Conservation (phyloP, 257 asterid species). For the Salvia miltiorrhiza region DNA sequence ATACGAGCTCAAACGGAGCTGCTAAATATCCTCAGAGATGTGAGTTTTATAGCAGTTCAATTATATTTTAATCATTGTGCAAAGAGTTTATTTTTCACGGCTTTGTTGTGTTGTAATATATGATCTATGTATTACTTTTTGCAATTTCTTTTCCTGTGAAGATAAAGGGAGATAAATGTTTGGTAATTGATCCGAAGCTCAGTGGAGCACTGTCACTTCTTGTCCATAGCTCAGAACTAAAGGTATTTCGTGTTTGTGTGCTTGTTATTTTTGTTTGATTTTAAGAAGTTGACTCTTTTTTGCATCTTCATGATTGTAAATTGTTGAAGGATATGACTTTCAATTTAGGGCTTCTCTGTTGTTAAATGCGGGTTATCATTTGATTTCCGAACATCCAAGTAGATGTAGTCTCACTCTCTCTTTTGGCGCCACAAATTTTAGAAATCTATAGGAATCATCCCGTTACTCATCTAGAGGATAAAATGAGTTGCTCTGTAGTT, state of each 20-base stretch:
- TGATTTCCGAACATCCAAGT: neutral
- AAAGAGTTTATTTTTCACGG: neutral
- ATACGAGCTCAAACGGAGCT: conserved; percentile 81
- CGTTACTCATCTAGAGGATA: neutral
- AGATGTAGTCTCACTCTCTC: neutral
- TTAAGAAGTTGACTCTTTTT: neutral
- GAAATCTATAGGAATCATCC: neutral
- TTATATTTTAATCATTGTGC: neutral
- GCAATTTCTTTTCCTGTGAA: conserved; percentile 12
- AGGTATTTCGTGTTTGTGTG: conserved; percentile 40
- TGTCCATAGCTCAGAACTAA: conserved; percentile 79
- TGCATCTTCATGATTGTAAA: neutral
- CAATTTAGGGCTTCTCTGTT: neutral
- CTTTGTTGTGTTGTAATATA: neutral
- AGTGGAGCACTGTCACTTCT: conserved; percentile 86
- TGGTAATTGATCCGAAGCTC: conserved; percentile 91
- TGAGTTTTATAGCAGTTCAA: conserved; percentile 34
- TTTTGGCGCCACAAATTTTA: neutral
- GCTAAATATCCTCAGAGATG: conserved; percentile 64
- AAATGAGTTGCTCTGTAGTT: neutral
- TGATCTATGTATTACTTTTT: neutral
- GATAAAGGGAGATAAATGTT: conserved; percentile 95
- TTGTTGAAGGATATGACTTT: neutral
- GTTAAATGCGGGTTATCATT: neutral
- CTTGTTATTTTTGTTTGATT: neutral